Evolutionary conservation across 805 yeast genomes (phyloP), one percentile per base, ranked within the genome.

Genomic region (Candida hungchunana): DNA sequence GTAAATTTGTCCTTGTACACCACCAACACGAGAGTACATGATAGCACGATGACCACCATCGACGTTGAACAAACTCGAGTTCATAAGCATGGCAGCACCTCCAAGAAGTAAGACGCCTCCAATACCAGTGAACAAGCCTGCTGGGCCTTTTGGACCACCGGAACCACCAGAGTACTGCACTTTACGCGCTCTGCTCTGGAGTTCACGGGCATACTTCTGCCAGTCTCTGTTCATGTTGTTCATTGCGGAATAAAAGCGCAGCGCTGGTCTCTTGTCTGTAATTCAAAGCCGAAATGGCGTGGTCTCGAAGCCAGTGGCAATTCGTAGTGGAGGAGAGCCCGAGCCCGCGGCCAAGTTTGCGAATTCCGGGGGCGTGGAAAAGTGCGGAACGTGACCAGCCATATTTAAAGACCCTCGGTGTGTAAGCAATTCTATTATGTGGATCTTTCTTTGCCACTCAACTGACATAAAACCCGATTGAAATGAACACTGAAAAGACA

Each of bases 31-130:
- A 18, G 95, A 87, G 60, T 93, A 93, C 25, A 93, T 75, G 55
- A 93, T 89, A 13, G 97, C 98, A 58, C 98, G 74, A 62, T 90
- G 97, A 63, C 98, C 98, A 77, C 98, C 98, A 63, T 93, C 97
- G 42, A 93, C 98, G 58, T 81, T 82, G 64, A 79, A 82, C 23
- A 82, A 63, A 1, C 88, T 68, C 26, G 75, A 64, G 48, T 79
- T 75, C 25, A 73, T 44, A 18, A 71, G 56, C 28, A 75, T 33
- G 3, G 77, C 73, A 39, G 77, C 80, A 35, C 75, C 79, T 36
- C 79, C 82, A 5, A 80, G 56, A 6, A 76, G 46, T 2, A 80
- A 39, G 15, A 81, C 48, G 4, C 85, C 84, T 24, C 82, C 83
- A 15, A 72, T 49, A 6, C 87, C 88, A 15, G 79, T 74, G 53